Base-by-base conservation (phyloP, 495 filamentous ascomycete genomes). In the Talaromyces nanjingensis region DNA sequence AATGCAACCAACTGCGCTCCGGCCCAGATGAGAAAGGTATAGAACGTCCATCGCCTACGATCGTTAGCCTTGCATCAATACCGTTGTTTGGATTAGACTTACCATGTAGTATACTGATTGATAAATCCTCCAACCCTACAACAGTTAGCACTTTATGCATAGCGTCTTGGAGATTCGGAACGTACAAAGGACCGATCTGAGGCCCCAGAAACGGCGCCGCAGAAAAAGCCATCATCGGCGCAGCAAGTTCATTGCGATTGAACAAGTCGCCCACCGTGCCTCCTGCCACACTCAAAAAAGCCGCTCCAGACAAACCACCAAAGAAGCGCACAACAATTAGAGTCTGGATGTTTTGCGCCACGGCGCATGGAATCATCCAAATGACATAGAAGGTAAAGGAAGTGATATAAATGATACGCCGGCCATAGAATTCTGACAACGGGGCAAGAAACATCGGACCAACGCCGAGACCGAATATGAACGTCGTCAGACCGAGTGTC, bases 191-290 rank as follows among this genome's bases (percentile, higher is more conserved):
- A 16, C 76, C 74, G 42, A 77, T 63, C 58, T 76, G 77, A 54
- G 86, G 87, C 16, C 91, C 90, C 42, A 91, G 74, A 68, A 96
- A 96, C 7, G 92, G 93, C 64, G 74, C 77, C 8, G 72, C 72
- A n/a, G 91, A 91, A 69, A 93, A 96, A 11, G 96, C 70, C 87
- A 90, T 89, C 88, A 91, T 91, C 4, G 88, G 89, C 34, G 82
- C 80, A 62, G 85, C 85, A 59, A 97, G 87, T 59, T 92, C 83
- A 55, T 90, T 79, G 25, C 85, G 86, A 16, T 78, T 77, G 73
- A 97, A 98, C 75, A 97, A 76, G 72, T 98, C 93, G 9, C 91
- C 92, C 4, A 97, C 90, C 1, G 92, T 96, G 1, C 92, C 93
- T 29, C 94, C 93, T 4, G 92, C 89, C 3, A 98, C 93, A 61